Percentiles rank a stretch among this genome's conserved stretches.
These are phyloP conservation scores for Amanita phalloides DNA, from an alignment of 768 basidiomycete genomes.

Conservation along the genomic window DNA sequence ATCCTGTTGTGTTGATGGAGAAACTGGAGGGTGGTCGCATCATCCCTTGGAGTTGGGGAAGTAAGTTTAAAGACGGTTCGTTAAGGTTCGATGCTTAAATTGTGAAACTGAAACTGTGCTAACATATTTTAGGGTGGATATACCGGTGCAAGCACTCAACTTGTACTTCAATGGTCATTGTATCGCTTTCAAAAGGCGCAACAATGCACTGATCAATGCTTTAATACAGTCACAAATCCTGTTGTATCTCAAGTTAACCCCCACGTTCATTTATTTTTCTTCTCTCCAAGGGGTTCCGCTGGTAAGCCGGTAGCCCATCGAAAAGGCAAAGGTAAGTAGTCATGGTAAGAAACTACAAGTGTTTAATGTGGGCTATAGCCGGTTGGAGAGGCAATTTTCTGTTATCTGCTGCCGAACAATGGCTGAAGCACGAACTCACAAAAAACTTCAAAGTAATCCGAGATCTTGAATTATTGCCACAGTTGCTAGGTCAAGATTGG, in stretches of 20 bases:
- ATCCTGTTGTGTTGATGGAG: constrained; percentile 93
- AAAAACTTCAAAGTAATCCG: constrained; percentile 99
- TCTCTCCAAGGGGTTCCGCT: constrained; percentile 79
- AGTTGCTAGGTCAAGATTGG: constrained; percentile 90
- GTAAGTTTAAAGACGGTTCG: constrained; percentile 88
- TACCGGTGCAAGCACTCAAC: constrained; percentile 82
- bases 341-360: neutral
- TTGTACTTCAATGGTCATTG: constrained; percentile 74
- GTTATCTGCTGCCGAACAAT: constrained; percentile 86
- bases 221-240: constrained; percentile 66
- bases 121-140: constrained; percentile 62
- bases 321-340: constrained; percentile 67
- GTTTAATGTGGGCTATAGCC: constrained; percentile 13
- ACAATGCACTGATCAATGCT: neutral
- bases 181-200: neutral
- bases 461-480: constrained; percentile 92
- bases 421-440: constrained; percentile 89
- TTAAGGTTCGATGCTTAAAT: constrained; percentile 40
- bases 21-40: constrained; percentile 72
- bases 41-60: constrained; percentile 92
- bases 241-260: constrained; percentile 93
- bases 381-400: constrained; percentile 96
- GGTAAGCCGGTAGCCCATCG: constrained; percentile 92
- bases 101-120: neutral
- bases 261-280: constrained; percentile 91